These are phyloP conservation scores for Lactuca sativa DNA, from an alignment of 129 eudicot genomes.

Conservation along the genomic window DNA sequence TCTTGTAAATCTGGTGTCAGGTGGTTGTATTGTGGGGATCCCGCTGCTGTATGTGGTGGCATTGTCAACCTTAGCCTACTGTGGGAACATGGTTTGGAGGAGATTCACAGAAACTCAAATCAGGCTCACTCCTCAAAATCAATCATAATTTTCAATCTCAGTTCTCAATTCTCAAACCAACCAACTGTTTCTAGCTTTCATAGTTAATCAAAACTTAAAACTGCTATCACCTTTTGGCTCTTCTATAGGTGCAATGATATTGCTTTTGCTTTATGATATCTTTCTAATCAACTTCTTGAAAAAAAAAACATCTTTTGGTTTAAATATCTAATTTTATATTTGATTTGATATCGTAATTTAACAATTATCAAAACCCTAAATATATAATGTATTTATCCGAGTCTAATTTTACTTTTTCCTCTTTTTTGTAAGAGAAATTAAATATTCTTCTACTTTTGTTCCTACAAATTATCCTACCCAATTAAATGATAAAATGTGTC, in stretches of 20 bases:
- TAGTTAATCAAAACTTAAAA: neutral
- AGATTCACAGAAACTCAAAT: conserved; percentile 56
- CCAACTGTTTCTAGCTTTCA: neutral
- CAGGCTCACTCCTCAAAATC: conserved; percentile 35
- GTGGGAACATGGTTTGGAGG: conserved; percentile 88
- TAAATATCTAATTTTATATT: too few relatives aligned
- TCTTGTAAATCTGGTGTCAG: conserved; percentile 64
- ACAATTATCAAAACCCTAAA: too few relatives aligned
- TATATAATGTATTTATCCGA: too few relatives aligned
- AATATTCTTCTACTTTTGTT: too few relatives aligned
- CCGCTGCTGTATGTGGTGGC: conserved; percentile 72
- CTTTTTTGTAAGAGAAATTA: too few relatives aligned
- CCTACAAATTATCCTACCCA: too few relatives aligned
- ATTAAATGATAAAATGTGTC: too few relatives aligned
- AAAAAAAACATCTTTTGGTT: too few relatives aligned
- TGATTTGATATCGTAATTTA: too few relatives aligned
- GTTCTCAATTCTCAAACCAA: too few relatives aligned
- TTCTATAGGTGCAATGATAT: neutral
- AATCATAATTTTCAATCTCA: neutral
- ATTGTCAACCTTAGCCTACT: conserved; percentile 53
- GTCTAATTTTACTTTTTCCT: too few relatives aligned
- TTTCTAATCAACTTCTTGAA: too few relatives aligned
- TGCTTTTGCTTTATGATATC: neutral
- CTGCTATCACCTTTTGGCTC: neutral
- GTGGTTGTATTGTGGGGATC: conserved; percentile 80